Base-by-base conservation (phyloP, 257 asterid genomes). In the Solanum gracilifrons region DNA sequence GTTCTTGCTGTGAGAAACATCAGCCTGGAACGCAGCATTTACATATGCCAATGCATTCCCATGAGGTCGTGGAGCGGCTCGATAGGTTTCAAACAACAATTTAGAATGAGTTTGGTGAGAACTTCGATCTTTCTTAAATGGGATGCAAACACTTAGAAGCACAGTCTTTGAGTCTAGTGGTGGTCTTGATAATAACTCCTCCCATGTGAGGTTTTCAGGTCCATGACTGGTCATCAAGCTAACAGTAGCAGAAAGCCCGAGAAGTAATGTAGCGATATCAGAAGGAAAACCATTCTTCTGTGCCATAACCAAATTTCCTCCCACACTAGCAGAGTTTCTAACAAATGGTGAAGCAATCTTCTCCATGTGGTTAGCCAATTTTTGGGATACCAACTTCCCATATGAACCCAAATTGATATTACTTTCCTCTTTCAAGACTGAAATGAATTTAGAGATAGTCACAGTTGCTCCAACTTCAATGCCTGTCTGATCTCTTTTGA, bases 221-320 rank as follows among this genome's bases (percentile, higher is more conserved):
- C 87, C 88, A 55, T 86, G 79, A 86, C 87, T 87, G 13, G 89
- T 89, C 83, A 90, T 37, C 87, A 94, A 80, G 87, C 87, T 92
- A 86, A 94, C 92, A 25, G 89, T 90, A 46, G 94, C 84, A 87
- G 86, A 90, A 83, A 88, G 91, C 4, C 95, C 90, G 71, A 94
- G 92, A 89, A 93, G 92, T 85, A 94, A 46, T 6, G 98, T 94
- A 74, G 90, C 93, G 58, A 93, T 91, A 89, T 94, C 96, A 0
- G 98, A 94, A 83, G 98, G 96, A 91, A 94, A 94, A 90, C 85
- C n/a, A 62, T 92, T 93, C 88, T 92, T 92, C 83, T 94, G 98
- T 73, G 96, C 92, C 96, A 94, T 93, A 51, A 93, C 94, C 89
- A 94, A 85, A 90, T 94, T 94, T 35, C 98, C 98, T 27, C 96